Percentiles rank a stretch among this genome's conserved stretches.
Conservation (phyloP, 2,329 filamentous ascomycete species). For the Dryadomyces quercivorus region DNA sequence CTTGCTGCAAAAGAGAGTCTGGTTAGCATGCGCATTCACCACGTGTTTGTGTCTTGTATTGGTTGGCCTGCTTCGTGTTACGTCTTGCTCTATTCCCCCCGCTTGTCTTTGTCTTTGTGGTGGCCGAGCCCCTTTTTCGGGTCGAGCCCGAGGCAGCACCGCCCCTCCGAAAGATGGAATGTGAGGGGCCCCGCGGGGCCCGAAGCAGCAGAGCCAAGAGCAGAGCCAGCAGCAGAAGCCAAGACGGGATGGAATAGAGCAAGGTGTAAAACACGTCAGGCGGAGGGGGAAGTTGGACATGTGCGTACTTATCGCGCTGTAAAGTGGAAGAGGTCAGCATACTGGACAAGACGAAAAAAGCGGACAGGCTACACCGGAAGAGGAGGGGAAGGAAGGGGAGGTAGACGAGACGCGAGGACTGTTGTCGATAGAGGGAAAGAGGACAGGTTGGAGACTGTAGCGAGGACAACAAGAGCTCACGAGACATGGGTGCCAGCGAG, state of each 20-base stretch:
- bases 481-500: neutral
- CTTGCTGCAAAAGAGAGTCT: conserved; percentile 53
- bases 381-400: neutral
- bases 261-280: neutral
- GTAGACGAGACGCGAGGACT: neutral
- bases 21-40: conserved; percentile 1
- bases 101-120: no score
- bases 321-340: neutral
- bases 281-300: neutral
- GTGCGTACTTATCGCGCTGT: neutral
- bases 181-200: no score
- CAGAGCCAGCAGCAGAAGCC: no score
- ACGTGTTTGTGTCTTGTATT: neutral
- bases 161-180: no score
- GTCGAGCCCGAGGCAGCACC: no score
- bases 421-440: neutral
- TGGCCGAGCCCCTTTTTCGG: no score
- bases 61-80: neutral
- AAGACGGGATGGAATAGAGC: no score
- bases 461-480: neutral
- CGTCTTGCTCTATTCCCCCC: neutral
- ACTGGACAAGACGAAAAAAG: no score
- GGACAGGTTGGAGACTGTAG: no score
- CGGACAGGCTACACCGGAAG: no score
- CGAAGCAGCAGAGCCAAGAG: no score